phyloP scores from a whole-genome alignment of 2,329 filamentous ascomycete genomes.

The Curvularia hawaiiensis region DNA sequence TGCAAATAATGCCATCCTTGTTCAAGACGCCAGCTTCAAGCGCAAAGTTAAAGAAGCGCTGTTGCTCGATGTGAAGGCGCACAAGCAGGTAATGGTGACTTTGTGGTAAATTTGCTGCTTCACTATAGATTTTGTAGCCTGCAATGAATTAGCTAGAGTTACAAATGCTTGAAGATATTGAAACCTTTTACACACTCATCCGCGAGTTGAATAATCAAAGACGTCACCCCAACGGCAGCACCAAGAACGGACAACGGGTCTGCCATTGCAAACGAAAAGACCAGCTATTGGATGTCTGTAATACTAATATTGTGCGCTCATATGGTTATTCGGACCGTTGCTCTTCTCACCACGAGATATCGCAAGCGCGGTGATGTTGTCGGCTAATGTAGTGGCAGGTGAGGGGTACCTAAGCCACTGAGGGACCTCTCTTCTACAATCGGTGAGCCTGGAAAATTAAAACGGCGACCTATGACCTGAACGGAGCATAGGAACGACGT shows the following conservation, averaged over 20 bases:
- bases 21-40: not conserved
- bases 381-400: not conserved
- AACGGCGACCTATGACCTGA: no score
- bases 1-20: not conserved
- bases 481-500: no score
- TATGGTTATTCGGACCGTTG: not conserved
- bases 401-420: not conserved
- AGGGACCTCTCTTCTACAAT: no score
- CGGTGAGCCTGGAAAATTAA: no score
- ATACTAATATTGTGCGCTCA: not conserved
- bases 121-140: not conserved
- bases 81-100: not conserved
- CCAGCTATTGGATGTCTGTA: not conserved
- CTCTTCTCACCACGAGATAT: not conserved
- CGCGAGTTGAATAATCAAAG: not conserved
- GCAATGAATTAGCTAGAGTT: not conserved
- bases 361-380: not conserved
- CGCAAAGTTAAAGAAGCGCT: not conserved
- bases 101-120: not conserved
- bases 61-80: not conserved
- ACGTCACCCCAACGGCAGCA: not conserved
- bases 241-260: constrained; percentile 1
- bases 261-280: not conserved
- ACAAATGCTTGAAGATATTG: not conserved
- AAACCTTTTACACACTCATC: not conserved